phyloP scores from a whole-genome alignment of 2,329 filamentous ascomycete genomes.

The Trichoderma citrinoviride region DNA sequence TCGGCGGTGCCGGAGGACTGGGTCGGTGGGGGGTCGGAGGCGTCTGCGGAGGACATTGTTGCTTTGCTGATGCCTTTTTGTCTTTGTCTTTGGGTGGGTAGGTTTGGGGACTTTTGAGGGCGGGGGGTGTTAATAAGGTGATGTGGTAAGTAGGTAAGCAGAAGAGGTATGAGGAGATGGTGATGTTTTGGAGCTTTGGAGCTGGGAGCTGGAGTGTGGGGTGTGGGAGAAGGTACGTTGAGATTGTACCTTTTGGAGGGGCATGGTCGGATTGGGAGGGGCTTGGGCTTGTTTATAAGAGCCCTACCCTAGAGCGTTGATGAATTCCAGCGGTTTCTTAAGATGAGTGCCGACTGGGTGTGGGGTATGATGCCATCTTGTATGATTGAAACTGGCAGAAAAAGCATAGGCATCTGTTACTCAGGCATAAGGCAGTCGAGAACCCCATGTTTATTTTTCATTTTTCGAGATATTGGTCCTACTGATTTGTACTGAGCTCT shows the following conservation, averaged over 20 bases:
- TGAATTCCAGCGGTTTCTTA: no score
- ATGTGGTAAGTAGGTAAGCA: neutral
- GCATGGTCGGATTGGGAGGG: neutral
- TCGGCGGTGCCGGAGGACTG: slow-evolving; percentile 60
- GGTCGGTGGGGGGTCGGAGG: slow-evolving; percentile 54
- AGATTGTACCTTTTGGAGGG: neutral
- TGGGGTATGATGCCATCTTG: no score
- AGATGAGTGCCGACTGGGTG: neutral
- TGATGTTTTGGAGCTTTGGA: neutral
- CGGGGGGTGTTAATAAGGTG: neutral
- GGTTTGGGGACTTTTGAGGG: neutral
- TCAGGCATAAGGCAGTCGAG: no score
- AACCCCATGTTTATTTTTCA: no score
- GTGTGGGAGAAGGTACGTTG: neutral
- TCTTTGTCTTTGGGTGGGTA: no score
- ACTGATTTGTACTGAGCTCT: no score
- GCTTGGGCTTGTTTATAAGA: neutral
- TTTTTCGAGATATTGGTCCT: no score
- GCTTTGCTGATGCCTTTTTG: no score
- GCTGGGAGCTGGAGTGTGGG: neutral
- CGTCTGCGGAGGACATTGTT: slow-evolving; percentile 9
- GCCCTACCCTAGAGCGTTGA: neutral
- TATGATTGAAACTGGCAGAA: no score
- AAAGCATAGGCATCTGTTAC: no score
- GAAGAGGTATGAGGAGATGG: no score